phyloP scores from a whole-genome alignment of 768 basidiomycete species.

The Megacollybia marginata region DNA sequence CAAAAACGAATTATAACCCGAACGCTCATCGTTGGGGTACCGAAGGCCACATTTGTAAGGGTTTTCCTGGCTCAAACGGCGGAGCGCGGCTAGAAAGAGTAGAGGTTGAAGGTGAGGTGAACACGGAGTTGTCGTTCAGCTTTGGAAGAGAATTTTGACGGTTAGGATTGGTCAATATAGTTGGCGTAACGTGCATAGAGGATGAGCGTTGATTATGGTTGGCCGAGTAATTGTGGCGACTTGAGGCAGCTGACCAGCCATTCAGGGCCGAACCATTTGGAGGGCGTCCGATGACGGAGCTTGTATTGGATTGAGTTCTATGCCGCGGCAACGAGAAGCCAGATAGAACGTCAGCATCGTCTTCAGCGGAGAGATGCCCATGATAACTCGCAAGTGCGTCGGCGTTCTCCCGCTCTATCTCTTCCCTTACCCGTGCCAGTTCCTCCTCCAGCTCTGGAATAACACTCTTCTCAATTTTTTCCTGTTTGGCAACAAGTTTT shows the following conservation, averaged over 20 bases:
- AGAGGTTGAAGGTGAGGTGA: conserved; percentile 13
- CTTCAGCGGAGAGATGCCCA: neutral
- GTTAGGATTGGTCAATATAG: conserved; percentile 5
- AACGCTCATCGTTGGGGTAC: too few relatives aligned
- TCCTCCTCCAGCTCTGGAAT: conserved; percentile 66
- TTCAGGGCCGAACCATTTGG: neutral
- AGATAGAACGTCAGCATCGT: neutral
- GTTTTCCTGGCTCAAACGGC: conserved; percentile 40
- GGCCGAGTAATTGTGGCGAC: neutral
- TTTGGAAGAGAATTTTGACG: conserved; percentile 1
- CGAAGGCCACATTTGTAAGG: neutral
- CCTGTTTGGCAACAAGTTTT: conserved; percentile 53
- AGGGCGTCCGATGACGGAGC: neutral
- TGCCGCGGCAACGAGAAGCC: neutral
- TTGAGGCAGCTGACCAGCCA: neutral
- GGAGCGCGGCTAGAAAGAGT: conserved; percentile 42
- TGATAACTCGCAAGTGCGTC: conserved; percentile 17
- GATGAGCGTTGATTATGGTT: conserved; percentile 11
- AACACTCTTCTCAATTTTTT: conserved; percentile 57
- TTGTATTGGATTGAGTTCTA: neutral
- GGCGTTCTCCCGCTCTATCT: conserved; percentile 56
- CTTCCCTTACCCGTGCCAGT: conserved; percentile 14
- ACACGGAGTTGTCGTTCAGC: conserved; percentile 3
- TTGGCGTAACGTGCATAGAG: neutral
- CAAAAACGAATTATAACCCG: too few relatives aligned